Evolutionary conservation across 192 early-diverging fungal genomes (phyloP), one percentile per base, ranked within the genome.

Genomic region (Phlyctochytrium bullatum): DNA sequence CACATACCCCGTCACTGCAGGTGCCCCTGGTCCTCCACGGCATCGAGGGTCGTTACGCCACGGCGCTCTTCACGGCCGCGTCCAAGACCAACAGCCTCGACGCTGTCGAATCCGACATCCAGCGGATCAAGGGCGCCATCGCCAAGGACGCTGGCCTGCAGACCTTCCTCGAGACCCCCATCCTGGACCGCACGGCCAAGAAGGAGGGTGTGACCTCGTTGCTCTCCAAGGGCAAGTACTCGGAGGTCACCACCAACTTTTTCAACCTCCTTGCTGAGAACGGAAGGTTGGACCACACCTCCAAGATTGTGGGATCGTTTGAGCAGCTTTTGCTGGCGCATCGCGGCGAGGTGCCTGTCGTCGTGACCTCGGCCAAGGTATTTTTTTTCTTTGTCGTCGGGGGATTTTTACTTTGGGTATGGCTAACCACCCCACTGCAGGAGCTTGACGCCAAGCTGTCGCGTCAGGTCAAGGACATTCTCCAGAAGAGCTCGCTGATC

Each of bases 1-100:
- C n/a, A n/a, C n/a, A n/a, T n/a, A n/a, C n/a, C n/a, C n/a, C n/a
- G n/a, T n/a, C n/a, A n/a, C 40, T 50, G 24, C 53, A 96, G 92
- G 84, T 88, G 52, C 93, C 93, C 24, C 59, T 93, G 33, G 82
- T 87, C 52, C 84, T 98, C 57, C 89, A 92, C 84, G 94, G 94
- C 59, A 91, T 98, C 76, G 92, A 96, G 47, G 96, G 96, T 72
- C 91, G 94, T 72, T 98, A 98, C 78, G 94, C 96, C 56, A 96
- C 94, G 17, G 96, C 96, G 52, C 88, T 98, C 61, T 98, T 89
- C 87, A 82, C 91, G 59, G 96, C 96, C 62, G 96, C 96, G 25
- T 80, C 89, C 69, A 92, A 90, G 72, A 83, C 89, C 83, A 86
- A 90, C 67, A 75, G 73, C 16, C 89, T 97, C 65, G 80, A 90